Percentiles rank a stretch among this genome's conserved stretches.
These are phyloP conservation scores for Podospora tetraspora DNA, from an alignment of 495 filamentous ascomycete genomes.

Conservation along the genomic window DNA sequence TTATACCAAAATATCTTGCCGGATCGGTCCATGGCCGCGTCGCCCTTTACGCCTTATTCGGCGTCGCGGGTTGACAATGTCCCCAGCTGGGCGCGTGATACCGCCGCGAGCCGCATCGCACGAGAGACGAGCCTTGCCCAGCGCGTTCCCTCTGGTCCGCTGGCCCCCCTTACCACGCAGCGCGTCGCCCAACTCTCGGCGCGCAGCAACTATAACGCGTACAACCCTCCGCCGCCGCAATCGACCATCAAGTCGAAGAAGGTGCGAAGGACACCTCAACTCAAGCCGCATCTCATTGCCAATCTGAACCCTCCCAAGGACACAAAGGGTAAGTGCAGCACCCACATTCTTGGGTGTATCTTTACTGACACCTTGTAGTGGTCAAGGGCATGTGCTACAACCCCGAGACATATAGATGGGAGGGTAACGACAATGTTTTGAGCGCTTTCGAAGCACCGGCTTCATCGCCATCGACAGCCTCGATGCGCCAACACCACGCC, in stretches of 20 bases:
- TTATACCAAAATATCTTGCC: slow-evolving; percentile 53
- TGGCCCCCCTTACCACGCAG: slow-evolving; percentile 64
- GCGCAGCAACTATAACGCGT: slow-evolving; percentile 40
- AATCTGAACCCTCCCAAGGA: slow-evolving; percentile 45
- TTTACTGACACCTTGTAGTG: slow-evolving; percentile 42
- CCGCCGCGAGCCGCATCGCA: slow-evolving; percentile 82
- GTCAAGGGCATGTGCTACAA: slow-evolving; percentile 96
- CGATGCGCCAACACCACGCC: slow-evolving; percentile 37
- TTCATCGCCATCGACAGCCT: slow-evolving; percentile 43
- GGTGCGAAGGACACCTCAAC: slow-evolving; percentile 47
- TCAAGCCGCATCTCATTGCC: slow-evolving; percentile 47
- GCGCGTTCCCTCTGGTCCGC: slow-evolving; percentile 48
- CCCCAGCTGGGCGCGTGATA: slow-evolving; percentile 90
- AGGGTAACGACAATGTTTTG: slow-evolving; percentile 87
- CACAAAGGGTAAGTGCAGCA: slow-evolving; percentile 39
- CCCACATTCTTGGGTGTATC: neutral
- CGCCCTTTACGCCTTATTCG: slow-evolving; percentile 52
- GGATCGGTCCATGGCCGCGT: slow-evolving; percentile 48
- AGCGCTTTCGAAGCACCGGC: slow-evolving; percentile 62
- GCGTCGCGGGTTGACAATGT: slow-evolving; percentile 53
- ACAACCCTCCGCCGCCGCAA: slow-evolving; percentile 28
- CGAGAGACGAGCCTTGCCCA: slow-evolving; percentile 75
- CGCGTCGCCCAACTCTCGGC: slow-evolving; percentile 71
- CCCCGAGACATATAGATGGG: slow-evolving; percentile 76
- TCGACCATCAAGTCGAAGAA: slow-evolving; percentile 50